These are phyloP conservation scores for Blastocystis sp. DNA, from an alignment of 352 stramenopile genomes.

Conservation along the genomic window DNA sequence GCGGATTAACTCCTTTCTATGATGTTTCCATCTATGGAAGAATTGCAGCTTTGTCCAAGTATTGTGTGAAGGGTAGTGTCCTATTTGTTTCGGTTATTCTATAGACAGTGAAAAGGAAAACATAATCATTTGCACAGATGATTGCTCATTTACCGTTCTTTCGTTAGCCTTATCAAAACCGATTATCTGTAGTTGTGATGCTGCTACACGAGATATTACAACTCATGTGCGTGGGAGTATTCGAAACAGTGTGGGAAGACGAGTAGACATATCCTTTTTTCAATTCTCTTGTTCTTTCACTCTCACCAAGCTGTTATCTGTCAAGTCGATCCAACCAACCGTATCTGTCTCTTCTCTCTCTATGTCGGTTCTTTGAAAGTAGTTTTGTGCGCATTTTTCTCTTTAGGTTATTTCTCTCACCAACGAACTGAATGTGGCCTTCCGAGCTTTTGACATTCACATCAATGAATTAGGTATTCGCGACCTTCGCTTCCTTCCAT, in stretches of 20 bases:
- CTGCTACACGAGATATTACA: background rate
- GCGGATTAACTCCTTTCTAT: slow-evolving; percentile 27
- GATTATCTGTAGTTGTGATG: background rate
- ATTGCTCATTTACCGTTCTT: slow-evolving; percentile 23
- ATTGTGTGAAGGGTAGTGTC: background rate
- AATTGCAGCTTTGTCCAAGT: slow-evolving; percentile 29
- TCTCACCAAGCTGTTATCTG: background rate
- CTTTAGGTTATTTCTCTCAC: slow-evolving; percentile 37
- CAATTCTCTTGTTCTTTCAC: background rate
- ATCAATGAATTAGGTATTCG: slow-evolving; percentile 34
- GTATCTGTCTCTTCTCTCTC: slow-evolving; percentile 25
- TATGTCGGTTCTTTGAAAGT: slow-evolving; percentile 40
- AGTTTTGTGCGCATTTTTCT: background rate
- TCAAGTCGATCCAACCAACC: slow-evolving; percentile 26
- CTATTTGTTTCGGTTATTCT: background rate
- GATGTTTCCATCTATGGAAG: slow-evolving; percentile 56
- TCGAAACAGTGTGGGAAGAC: slow-evolving; percentile 3
- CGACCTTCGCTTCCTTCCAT: slow-evolving; percentile 38
- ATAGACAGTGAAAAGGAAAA: background rate
- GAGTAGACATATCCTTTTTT: slow-evolving; percentile 42
- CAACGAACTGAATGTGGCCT: slow-evolving; percentile 25
- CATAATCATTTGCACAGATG: slow-evolving; percentile 34
- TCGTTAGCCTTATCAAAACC: background rate
- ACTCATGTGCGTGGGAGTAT: slow-evolving; percentile 24
- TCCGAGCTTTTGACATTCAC: slow-evolving; percentile 46